A percentile compares a stretch with the other conserved stretches of the same genome.
phyloP scores from a whole-genome alignment of 2,329 filamentous ascomycete species.

The Aureobasidium sp. region DNA sequence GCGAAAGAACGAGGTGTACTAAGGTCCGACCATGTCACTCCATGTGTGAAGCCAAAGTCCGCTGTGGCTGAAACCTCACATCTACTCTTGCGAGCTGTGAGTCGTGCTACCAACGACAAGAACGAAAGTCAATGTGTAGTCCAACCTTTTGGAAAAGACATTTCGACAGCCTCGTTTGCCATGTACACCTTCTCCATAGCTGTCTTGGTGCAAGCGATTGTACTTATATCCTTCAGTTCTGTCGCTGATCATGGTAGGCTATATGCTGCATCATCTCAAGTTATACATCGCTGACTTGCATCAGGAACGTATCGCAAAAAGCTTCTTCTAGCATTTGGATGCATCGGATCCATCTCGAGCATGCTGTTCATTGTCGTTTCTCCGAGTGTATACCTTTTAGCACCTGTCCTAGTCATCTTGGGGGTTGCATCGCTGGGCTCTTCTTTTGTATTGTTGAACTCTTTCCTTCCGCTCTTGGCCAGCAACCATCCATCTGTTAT shows the following conservation, averaged over 20 bases:
- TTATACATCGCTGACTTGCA: neutral
- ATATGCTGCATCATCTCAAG: neutral
- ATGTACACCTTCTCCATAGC: constrained; percentile 93
- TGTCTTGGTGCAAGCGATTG: constrained; percentile 74
- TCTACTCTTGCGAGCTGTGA: constrained; percentile 15
- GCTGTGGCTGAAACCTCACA: constrained; percentile 12
- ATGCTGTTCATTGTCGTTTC: constrained; percentile 74
- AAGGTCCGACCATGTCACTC: constrained; percentile 61
- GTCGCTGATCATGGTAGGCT: constrained; percentile 75
- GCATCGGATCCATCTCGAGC: constrained; percentile 65
- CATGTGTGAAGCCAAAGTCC: constrained; percentile 45
- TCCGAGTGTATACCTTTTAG: constrained; percentile 68
- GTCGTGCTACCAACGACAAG: constrained; percentile 20
- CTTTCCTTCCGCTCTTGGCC: constrained; percentile 80
- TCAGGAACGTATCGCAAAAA: constrained; percentile 66
- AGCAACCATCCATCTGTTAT: constrained; percentile 59
- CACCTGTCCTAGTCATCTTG: constrained; percentile 70
- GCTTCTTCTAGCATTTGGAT: constrained; percentile 71
- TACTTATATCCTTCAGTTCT: constrained; percentile 86
- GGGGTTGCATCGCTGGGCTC: constrained; percentile 86
- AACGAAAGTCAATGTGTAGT: constrained; percentile 66
- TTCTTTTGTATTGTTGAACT: constrained; percentile 93
- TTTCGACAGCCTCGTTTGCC: constrained; percentile 88
- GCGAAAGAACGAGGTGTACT: constrained; percentile 83
- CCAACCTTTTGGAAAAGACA: constrained; percentile 64